Conservation (phyloP, 768 basidiomycete genomes). For the Russula sp. region DNA sequence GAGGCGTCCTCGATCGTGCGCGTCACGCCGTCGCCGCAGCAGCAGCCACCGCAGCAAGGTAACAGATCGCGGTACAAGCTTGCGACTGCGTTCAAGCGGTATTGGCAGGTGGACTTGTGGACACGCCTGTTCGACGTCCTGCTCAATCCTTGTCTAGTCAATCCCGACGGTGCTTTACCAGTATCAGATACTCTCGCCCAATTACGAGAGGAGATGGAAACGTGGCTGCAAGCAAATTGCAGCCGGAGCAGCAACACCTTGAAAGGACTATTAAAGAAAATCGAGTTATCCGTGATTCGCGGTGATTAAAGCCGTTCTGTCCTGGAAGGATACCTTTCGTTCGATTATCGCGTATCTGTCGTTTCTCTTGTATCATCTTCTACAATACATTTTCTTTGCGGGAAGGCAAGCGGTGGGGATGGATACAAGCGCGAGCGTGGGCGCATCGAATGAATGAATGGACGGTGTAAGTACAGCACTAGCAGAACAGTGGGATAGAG, state of each 20-base stretch:
- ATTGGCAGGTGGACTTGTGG: constrained; percentile 94
- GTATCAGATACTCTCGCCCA: constrained; percentile 62
- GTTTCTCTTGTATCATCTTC: constrained; percentile 8
- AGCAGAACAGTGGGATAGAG: constrained; percentile 2
- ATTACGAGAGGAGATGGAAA: constrained; percentile 79
- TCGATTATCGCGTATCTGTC: neutral
- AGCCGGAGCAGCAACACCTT: constrained; percentile 78
- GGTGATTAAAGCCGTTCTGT: constrained; percentile 30
- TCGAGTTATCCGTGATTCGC: constrained; percentile 53
- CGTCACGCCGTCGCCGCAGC: constrained; percentile 36
- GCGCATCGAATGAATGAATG: constrained; percentile 17
- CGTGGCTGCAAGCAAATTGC: constrained; percentile 82
- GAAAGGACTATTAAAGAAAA: constrained; percentile 80
- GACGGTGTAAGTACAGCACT: constrained; percentile 26
- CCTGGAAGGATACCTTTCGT: neutral
- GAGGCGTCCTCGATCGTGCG: constrained; percentile 58
- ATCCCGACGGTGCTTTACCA: constrained; percentile 60
- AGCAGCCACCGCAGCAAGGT: neutral
- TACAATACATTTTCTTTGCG: constrained; percentile 14
- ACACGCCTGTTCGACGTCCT: constrained; percentile 76
- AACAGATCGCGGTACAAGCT: constrained; percentile 51
- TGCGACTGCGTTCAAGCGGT: constrained; percentile 79
- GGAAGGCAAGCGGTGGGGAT: neutral
- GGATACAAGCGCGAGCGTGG: constrained; percentile 12
- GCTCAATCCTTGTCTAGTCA: constrained; percentile 73